Base-by-base conservation (phyloP, 345 rosid species). In the Barbarea vulgaris region DNA sequence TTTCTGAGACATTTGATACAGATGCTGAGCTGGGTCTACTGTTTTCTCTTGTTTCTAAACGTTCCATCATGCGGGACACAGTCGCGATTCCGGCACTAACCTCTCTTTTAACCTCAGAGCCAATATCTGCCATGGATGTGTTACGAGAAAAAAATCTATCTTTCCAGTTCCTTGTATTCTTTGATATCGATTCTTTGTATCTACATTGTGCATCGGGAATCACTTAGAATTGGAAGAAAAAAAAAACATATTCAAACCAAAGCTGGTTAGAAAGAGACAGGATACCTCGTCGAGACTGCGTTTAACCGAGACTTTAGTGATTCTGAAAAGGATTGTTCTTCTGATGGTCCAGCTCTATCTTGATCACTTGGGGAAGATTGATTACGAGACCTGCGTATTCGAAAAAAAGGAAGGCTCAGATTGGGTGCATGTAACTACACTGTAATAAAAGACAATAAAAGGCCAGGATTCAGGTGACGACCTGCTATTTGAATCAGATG, bases 161-260 rank as follows among this genome's bases (percentile, higher is more conserved):
- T 73, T 87, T 95, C 99, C 97, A 95, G 67, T 83, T 96, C 79
- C 93, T 83, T 42, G 99, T 92, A 81, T 96, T 84, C 89, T 87
- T 95, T 66, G 97, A 85, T 80, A 95, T 85, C 4, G 99, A 92
- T 65, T 95, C 99, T 77, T 89, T 95, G 82, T 90, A 95, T 81
- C 99, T 95, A 59, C 50, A 69, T 39, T 41, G 33, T 42, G 53
- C 69, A 66, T 51, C 30, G 1, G 3, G 19, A 60, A 59, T 17
- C 44, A 59, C 33, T 78, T 51, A 72, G 44, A 60, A 17, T 4
- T 30, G 18, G 27, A 15, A 24, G 3, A 41, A 57, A 22, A 30
- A 25, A 50, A 51, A 47, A 31, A 24, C 31, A 52, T 60, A 34
- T 33, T 60, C 36, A 73, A 53, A 42, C 17, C 50, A 60, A 46